phyloP scores from a whole-genome alignment of 306 rosid genomes.

The Aeschynomene evenia region DNA sequence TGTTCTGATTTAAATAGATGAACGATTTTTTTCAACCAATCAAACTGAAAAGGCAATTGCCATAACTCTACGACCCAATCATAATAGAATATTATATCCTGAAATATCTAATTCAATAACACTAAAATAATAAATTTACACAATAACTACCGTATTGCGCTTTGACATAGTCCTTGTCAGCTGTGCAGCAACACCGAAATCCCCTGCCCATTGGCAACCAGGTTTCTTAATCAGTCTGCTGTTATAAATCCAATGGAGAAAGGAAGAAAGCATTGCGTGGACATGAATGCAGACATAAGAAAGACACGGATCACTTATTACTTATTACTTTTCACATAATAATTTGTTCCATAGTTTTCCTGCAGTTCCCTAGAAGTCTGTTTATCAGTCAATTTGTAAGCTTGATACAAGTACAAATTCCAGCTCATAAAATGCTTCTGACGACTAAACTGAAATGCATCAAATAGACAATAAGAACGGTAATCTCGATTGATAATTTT shows the following conservation, averaged over 20 bases:
- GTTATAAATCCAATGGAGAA: conserved; percentile 16
- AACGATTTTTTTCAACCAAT: not conserved
- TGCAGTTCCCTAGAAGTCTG: not conserved
- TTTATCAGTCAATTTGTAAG: conserved; percentile 6
- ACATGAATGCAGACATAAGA: conserved; percentile 11
- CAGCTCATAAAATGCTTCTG: conserved; percentile 13
- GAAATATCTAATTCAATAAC: not conserved
- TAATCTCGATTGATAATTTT: not conserved
- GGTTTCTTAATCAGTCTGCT: conserved; percentile 22
- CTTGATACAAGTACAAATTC: not conserved
- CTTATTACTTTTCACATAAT: not conserved
- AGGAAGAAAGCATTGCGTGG: not conserved
- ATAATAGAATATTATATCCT: not conserved
- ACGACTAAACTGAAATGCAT: conserved; percentile 21
- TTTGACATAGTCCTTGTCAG: conserved; percentile 99
- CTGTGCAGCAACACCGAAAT: conserved; percentile 99
- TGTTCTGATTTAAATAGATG: not conserved
- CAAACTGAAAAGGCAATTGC: not conserved
- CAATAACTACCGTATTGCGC: conserved; percentile 84
- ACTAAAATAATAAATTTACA: conserved; percentile 13
- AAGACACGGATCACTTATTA: not conserved
- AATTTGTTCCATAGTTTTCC: not conserved
- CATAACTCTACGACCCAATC: not conserved
- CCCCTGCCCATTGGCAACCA: conserved; percentile 65
- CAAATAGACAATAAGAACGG: not conserved